phyloP scores from a whole-genome alignment of 768 basidiomycete genomes.

The Punctularia strigosozonata region DNA sequence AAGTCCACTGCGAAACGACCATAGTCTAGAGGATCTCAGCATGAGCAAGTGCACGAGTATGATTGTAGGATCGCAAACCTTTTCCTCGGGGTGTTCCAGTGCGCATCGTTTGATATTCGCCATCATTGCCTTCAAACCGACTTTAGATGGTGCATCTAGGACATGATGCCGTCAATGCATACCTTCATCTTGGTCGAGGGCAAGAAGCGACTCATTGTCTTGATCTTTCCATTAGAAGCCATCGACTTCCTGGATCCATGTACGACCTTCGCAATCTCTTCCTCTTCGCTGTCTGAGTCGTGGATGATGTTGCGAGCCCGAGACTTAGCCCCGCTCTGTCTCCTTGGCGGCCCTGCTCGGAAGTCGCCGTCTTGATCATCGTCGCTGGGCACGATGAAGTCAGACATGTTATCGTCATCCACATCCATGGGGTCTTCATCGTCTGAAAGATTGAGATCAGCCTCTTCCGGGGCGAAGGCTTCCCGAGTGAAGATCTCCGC shows the following conservation, averaged over 20 bases:
- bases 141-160: not conserved
- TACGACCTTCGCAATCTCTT: conserved; percentile 29
- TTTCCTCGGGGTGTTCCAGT: conserved; percentile 44
- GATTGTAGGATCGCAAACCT: conserved; percentile 25
- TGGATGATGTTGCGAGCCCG: conserved; percentile 26
- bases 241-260: no score
- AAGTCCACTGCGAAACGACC: conserved; percentile 63
- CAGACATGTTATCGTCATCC: conserved; percentile 27
- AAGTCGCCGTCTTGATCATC: conserved; percentile 47
- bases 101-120: conserved; percentile 33
- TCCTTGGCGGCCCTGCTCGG: conserved; percentile 22
- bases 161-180: conserved; percentile 5
- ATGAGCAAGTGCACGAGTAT: conserved; percentile 2
- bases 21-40: conserved; percentile 28
- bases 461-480: conserved; percentile 51
- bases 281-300: conserved; percentile 24
- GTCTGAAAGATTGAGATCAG: conserved; percentile 21
- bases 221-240: conserved; percentile 23
- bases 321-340: conserved; percentile 28
- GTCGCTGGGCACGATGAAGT: conserved; percentile 40
- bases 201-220: conserved; percentile 41
- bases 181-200: conserved; percentile 74
- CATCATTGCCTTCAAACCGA: conserved; percentile 40
- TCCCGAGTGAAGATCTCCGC: conserved; percentile 38
- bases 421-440: conserved; percentile 15